phyloP scores from a whole-genome alignment of 2,329 filamentous ascomycete genomes.

The Penicillium thymicola region DNA sequence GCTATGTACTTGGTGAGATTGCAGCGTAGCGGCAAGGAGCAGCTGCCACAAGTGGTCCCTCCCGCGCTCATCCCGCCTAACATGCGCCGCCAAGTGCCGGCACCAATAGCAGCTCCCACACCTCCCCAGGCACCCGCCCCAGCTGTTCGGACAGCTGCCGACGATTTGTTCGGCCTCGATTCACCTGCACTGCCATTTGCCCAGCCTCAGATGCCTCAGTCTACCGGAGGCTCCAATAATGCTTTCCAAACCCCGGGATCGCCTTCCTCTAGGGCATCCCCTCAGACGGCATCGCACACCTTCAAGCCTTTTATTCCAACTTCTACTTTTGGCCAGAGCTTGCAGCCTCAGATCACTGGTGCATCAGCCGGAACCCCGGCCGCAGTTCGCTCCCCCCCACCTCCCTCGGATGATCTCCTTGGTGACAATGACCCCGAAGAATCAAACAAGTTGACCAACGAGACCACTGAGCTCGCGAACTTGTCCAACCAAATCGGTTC shows the following conservation, averaged over 20 bases:
- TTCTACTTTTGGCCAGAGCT: slow-evolving; percentile 82
- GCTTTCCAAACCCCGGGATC: slow-evolving; percentile 56
- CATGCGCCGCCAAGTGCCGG: slow-evolving; percentile 59
- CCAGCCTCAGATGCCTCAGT: slow-evolving; percentile 60
- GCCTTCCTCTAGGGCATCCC: slow-evolving; percentile 42
- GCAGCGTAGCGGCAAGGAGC: slow-evolving; percentile 70
- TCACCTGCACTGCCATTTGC: slow-evolving; percentile 54
- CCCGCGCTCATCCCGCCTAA: slow-evolving; percentile 80
- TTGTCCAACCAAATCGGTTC: slow-evolving; percentile 93
- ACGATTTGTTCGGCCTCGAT: slow-evolving; percentile 92
- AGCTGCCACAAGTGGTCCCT: slow-evolving; percentile 74
- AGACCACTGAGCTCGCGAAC: slow-evolving; percentile 90
- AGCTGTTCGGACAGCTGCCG: slow-evolving; percentile 71
- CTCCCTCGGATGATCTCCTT: slow-evolving; percentile 76
- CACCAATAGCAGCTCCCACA: slow-evolving; percentile 38
- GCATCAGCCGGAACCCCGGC: slow-evolving; percentile 43
- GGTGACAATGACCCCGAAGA: slow-evolving; percentile 85
- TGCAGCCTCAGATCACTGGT: slow-evolving; percentile 75
- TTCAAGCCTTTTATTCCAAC: slow-evolving; percentile 93
- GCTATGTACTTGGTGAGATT: slow-evolving; percentile 96
- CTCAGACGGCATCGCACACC: slow-evolving; percentile 44
- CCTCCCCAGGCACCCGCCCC: slow-evolving; percentile 45
- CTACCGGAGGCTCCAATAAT: slow-evolving; percentile 67
- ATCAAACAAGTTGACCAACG: slow-evolving; percentile 80
- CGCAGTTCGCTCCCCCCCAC: slow-evolving; percentile 42